Evolutionary conservation across 2,329 filamentous ascomycete species (phyloP).

Genomic region (Arthrobotrys megalospora): DNA sequence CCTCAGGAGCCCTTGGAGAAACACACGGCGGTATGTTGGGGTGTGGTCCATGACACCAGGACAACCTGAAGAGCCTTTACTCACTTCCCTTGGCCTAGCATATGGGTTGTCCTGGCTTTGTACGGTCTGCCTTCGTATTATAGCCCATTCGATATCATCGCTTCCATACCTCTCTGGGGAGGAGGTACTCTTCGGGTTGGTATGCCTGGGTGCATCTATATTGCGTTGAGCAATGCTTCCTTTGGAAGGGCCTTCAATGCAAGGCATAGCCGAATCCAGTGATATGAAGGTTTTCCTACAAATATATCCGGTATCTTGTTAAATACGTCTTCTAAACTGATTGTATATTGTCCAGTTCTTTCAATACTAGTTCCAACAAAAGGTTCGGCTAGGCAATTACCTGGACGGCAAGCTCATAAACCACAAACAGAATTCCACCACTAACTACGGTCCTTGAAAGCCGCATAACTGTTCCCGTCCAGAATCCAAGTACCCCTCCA

Average conservation of each 20-base stretch:
- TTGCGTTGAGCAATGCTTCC: too few species aligned
- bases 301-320: background rate
- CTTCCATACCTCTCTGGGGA: too few species aligned
- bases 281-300: conserved; percentile 46
- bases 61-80: too few species aligned
- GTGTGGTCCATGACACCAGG: background rate
- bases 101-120: too few species aligned
- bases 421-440: conserved; percentile 65
- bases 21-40: background rate
- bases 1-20: background rate
- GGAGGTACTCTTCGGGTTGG: too few species aligned
- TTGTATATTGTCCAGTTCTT: background rate
- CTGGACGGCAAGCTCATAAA: conserved; percentile 44
- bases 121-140: too few species aligned
- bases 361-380: too few species aligned
- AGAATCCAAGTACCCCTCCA: conserved; percentile 75
- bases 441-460: conserved; percentile 76
- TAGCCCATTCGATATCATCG: too few species aligned
- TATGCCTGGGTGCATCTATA: too few species aligned
- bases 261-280: conserved; percentile 49
- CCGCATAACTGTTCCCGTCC: conserved; percentile 79
- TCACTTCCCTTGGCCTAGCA: too few species aligned
- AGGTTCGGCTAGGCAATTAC: conserved; percentile 14
- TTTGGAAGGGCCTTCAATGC: conserved; percentile 14
- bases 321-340: background rate